Evolutionary conservation across 2,329 filamentous ascomycete species (phyloP).

Genomic region (Beauveria sp.): DNA sequence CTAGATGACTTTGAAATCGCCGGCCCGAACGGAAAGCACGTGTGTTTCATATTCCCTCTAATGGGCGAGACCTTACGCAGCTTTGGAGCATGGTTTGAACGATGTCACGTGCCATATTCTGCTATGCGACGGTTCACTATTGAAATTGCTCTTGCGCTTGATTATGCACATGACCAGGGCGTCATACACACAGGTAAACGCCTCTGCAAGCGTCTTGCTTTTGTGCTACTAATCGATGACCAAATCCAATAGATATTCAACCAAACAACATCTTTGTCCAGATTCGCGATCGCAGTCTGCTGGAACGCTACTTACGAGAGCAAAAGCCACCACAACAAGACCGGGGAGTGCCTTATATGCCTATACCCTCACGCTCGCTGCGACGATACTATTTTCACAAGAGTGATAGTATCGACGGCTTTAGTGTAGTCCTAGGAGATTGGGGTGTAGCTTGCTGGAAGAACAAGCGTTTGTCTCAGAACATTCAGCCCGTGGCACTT

Average conservation of each 20-base stretch:
- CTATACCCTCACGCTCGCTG: conserved; percentile 9
- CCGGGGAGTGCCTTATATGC: conserved; percentile 8
- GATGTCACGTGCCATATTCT: conserved; percentile 11
- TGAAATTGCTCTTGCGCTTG: conserved; percentile 16
- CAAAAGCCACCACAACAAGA: not conserved
- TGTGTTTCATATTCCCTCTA: conserved; percentile 23
- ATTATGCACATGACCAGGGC: conserved; percentile 16
- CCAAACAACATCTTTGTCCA: conserved; percentile 19
- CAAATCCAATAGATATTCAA: conserved; percentile 15
- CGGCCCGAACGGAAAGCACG: conserved; percentile 24
- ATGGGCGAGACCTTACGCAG: conserved; percentile 20
- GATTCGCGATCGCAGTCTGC: conserved; percentile 12
- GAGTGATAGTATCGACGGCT: not conserved
- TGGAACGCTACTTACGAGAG: conserved; percentile 15
- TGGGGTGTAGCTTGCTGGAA: conserved; percentile 19
- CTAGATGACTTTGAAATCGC: conserved; percentile 21
- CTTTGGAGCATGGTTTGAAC: conserved; percentile 15
- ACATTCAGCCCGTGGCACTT: conserved; percentile 18
- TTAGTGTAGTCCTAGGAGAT: conserved; percentile 15
- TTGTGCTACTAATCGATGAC: not conserved
- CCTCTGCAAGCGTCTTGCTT: not conserved
- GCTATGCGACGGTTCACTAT: conserved; percentile 15
- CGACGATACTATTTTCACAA: conserved; percentile 15
- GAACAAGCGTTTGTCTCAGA: conserved; percentile 15
- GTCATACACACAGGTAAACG: conserved; percentile 18